Evolutionary conservation across 805 yeast species (phyloP).

Genomic region (Candida dendrica): DNA sequence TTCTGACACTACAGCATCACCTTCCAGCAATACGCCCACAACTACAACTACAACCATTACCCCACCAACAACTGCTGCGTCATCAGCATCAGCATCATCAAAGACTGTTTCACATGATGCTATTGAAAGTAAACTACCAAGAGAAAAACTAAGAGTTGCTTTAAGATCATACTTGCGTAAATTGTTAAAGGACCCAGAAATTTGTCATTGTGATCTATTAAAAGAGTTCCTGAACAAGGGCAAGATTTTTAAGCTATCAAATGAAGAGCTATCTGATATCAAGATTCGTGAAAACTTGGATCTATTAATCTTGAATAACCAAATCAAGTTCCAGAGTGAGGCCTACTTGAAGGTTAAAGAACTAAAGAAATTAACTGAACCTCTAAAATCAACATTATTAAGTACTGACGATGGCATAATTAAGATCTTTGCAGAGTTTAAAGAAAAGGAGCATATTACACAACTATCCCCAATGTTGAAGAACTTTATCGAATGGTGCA

Average conservation of each 20-base stretch:
- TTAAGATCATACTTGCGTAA: slow-evolving; percentile 64
- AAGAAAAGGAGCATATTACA: slow-evolving; percentile 39
- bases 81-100: not conserved
- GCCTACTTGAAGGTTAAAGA: slow-evolving; percentile 50
- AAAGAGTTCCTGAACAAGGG: slow-evolving; percentile 43
- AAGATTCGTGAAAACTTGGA: slow-evolving; percentile 56
- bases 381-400: slow-evolving; percentile 48
- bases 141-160: slow-evolving; percentile 74
- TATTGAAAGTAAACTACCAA: slow-evolving; percentile 32
- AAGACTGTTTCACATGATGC: not conserved
- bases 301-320: slow-evolving; percentile 49
- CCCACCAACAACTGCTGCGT: not conserved
- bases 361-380: slow-evolving; percentile 50
- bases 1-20: not conserved
- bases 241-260: slow-evolving; percentile 29
- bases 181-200: slow-evolving; percentile 45
- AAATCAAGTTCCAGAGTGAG: slow-evolving; percentile 64
- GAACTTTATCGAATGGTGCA: slow-evolving; percentile 73
- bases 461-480: slow-evolving; percentile 61
- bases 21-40: too few relatives aligned
- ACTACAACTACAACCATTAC: slow-evolving; percentile 1
- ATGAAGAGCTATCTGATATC: slow-evolving; percentile 47
- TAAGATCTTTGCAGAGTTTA: slow-evolving; percentile 60
- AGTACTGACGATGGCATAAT: slow-evolving; percentile 47
- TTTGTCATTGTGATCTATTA: slow-evolving; percentile 45